Conservation (phyloP, 305 asterid species). For the Striga hermonthica region DNA sequence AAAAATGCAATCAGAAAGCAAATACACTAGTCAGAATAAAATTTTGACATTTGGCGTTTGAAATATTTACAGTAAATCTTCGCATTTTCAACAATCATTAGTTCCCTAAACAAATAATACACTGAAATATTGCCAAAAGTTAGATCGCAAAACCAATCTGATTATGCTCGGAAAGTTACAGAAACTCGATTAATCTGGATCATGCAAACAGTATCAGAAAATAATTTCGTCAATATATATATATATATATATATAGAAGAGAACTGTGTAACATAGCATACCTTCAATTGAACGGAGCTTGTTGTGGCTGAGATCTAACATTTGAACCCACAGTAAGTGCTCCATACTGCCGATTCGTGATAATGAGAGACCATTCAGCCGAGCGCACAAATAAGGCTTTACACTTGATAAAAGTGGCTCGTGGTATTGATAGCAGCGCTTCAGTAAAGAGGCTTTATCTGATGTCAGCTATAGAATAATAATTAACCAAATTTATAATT, state of each 20-base stretch:
- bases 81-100: too few relatives aligned
- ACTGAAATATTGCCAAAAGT: too few relatives aligned
- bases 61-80: too few relatives aligned
- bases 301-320: constrained; percentile 87
- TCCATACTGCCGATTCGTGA: constrained; percentile 69
- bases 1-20: constrained; percentile 1
- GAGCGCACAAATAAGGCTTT: constrained; percentile 38
- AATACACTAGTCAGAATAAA: not conserved
- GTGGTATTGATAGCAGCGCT: constrained; percentile 46
- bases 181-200: too few relatives aligned
- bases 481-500: constrained; percentile 18
- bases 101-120: too few relatives aligned
- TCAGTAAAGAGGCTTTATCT: constrained; percentile 48
- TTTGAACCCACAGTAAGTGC: constrained; percentile 80
- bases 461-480: constrained; percentile 53
- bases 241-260: constrained; percentile 16
- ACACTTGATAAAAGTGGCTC: constrained; percentile 44
- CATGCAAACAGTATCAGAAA: not conserved
- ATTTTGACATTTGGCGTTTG: too few relatives aligned
- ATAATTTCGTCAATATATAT: not conserved
- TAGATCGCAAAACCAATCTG: too few relatives aligned
- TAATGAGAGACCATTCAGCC: constrained; percentile 63
- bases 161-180: too few relatives aligned
- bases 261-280: constrained; percentile 29
- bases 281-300: constrained; percentile 85